These are phyloP conservation scores for Citeromyces hawaiiensis DNA, from an alignment of 1,139 yeast species.

Conservation along the genomic window DNA sequence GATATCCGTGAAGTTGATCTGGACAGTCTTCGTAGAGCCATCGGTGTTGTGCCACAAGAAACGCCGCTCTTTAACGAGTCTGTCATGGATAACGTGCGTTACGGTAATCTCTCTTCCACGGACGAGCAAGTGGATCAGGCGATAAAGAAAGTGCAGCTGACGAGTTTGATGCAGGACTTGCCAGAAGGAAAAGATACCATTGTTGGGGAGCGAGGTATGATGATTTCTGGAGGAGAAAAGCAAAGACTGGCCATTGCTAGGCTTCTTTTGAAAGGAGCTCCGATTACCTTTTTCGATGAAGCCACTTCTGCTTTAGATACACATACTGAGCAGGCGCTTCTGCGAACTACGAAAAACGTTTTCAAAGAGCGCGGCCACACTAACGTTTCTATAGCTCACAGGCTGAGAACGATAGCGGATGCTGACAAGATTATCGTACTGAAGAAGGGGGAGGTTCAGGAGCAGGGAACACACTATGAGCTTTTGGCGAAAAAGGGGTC, in stretches of 20 bases:
- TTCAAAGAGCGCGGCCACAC: conserved; percentile 49
- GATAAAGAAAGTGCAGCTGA: conserved; percentile 59
- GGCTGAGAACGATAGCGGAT: conserved; percentile 88
- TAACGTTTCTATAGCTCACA: conserved; percentile 84
- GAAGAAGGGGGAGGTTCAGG: conserved; percentile 65
- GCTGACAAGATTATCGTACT: conserved; percentile 87
- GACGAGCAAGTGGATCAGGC: conserved; percentile 60
- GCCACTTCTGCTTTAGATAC: conserved; percentile 97
- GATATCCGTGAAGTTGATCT: conserved; percentile 68
- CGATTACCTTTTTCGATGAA: conserved; percentile 90
- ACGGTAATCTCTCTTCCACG: conserved; percentile 66
- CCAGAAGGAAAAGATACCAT: conserved; percentile 79
- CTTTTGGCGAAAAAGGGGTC: conserved; percentile 41
- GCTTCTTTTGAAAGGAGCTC: conserved; percentile 68
- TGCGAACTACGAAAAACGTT: conserved; percentile 55
- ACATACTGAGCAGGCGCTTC: conserved; percentile 79
- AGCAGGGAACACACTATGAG: conserved; percentile 71
- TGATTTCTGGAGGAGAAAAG: conserved; percentile 98
- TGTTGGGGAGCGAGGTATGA: conserved; percentile 97
- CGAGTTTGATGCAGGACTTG: conserved; percentile 45
- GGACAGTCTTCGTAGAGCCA: conserved; percentile 56
- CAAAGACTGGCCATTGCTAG: conserved; percentile 92
- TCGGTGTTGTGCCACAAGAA: conserved; percentile 97
- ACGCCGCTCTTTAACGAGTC: conserved; percentile 92
- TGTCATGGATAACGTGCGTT: conserved; percentile 74